A percentile compares a stretch with the other conserved stretches of the same genome.
These are phyloP conservation scores for Corchorus olitorius DNA, from an alignment of 345 rosid species.

Conservation along the genomic window DNA sequence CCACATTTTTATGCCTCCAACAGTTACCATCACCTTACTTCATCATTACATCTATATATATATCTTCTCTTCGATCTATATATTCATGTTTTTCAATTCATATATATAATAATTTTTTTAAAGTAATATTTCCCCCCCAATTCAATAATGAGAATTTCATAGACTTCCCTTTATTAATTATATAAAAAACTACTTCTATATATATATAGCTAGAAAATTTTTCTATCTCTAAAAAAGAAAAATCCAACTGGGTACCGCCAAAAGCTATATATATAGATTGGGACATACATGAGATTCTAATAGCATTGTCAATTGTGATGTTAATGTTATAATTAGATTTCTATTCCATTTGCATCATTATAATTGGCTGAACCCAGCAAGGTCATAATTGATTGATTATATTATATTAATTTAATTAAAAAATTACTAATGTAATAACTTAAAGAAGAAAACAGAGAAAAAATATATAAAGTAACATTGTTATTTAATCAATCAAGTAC, in stretches of 20 bases:
- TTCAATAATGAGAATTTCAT: background rate
- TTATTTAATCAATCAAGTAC: constrained; percentile 1
- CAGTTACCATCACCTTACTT: background rate
- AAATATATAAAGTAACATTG: background rate
- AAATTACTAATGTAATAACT: too few species aligned
- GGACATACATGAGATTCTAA: background rate
- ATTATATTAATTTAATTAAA: too few species aligned
- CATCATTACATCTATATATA: background rate
- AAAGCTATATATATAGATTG: background rate
- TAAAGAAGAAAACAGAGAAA: background rate
- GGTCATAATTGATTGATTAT: too few species aligned
- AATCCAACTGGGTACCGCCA: background rate
- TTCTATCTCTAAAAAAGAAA: background rate
- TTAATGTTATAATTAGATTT: too few species aligned
- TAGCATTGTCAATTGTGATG: background rate
- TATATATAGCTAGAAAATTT: background rate
- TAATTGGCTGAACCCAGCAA: too few species aligned
- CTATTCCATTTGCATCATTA: too few species aligned
- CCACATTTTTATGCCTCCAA: background rate
- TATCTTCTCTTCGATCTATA: background rate
- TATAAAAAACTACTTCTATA: background rate
- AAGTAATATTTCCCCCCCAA: too few species aligned
- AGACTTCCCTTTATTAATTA: background rate
- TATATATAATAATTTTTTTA: too few species aligned
- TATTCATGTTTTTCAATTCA: too few species aligned